Evolutionary conservation across 1,139 yeast genomes (phyloP).

Genomic region (Yamadazyma oceani): DNA sequence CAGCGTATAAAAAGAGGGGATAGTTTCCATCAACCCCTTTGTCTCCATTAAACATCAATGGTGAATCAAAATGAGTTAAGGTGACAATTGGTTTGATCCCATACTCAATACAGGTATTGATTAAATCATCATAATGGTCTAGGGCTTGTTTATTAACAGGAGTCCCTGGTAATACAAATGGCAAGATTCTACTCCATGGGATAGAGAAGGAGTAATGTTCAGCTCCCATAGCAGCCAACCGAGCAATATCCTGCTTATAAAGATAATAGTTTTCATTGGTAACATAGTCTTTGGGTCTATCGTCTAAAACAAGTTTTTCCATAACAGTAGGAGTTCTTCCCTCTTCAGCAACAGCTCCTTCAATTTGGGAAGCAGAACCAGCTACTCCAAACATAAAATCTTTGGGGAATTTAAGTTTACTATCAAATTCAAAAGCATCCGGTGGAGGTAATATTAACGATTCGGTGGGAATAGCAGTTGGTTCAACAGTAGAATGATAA

Average conservation of each 20-base stretch:
- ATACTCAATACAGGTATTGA: conserved; percentile 26
- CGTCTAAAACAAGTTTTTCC: conserved; percentile 19
- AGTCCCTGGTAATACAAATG: conserved; percentile 27
- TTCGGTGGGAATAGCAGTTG: conserved; percentile 22
- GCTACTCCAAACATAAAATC: conserved; percentile 26
- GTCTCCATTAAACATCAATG: conserved; percentile 21
- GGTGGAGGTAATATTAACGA: conserved; percentile 21
- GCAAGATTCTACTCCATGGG: conserved; percentile 37
- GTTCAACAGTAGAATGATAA: conserved; percentile 21
- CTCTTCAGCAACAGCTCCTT: conserved; percentile 35
- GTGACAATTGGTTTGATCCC: conserved; percentile 35
- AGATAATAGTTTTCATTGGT: conserved; percentile 33
- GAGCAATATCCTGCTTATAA: conserved; percentile 32
- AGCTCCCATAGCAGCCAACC: conserved; percentile 34
- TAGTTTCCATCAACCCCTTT: conserved; percentile 3
- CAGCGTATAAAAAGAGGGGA: conserved; percentile 19
- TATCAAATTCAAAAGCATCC: conserved; percentile 18
- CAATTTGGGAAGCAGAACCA: conserved; percentile 32
- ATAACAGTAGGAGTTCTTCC: conserved; percentile 33
- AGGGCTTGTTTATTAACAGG: conserved; percentile 32
- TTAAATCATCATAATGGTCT: conserved; percentile 34
- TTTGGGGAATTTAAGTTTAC: conserved; percentile 19
- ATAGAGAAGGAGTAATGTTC: conserved; percentile 32
- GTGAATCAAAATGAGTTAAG: conserved; percentile 35
- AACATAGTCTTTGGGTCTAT: conserved; percentile 21